Evolutionary conservation across 495 filamentous ascomycete genomes (phyloP).

Genomic region (Astrothelium subdiscretum): DNA sequence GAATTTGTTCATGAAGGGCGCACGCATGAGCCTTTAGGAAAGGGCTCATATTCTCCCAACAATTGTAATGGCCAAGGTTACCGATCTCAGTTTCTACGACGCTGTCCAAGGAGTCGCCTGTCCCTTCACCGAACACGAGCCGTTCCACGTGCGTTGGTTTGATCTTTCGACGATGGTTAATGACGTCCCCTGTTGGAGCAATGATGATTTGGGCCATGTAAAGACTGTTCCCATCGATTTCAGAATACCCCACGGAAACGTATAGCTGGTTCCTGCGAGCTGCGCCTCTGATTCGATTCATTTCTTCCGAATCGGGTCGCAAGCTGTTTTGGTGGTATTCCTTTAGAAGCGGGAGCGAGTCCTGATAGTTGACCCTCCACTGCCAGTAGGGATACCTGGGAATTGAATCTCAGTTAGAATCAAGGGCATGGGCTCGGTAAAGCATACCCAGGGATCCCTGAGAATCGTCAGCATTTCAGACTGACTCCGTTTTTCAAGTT

Average conservation of each 20-base stretch:
- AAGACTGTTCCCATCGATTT: constrained; percentile 35
- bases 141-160: constrained; percentile 55
- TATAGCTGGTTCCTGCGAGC: constrained; percentile 35
- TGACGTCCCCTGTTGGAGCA: constrained; percentile 33
- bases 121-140: constrained; percentile 47
- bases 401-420: not conserved
- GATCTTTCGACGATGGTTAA: constrained; percentile 40
- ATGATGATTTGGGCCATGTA: constrained; percentile 50
- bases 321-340: constrained; percentile 44
- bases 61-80: constrained; percentile 37
- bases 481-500: not conserved
- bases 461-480: constrained; percentile 22
- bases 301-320: constrained; percentile 32
- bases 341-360: constrained; percentile 24
- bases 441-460: constrained; percentile 46
- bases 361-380: constrained; percentile 21
- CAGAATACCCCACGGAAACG: constrained; percentile 45
- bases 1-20: constrained; percentile 40
- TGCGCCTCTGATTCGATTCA: constrained; percentile 32
- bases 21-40: constrained; percentile 47
- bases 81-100: constrained; percentile 36
- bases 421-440: constrained; percentile 32
- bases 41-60: constrained; percentile 52
- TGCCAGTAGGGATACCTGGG: not conserved
- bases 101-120: constrained; percentile 29